Conservation (phyloP, 2,329 filamentous ascomycete species). For the Chaetomiaceae sp. region DNA sequence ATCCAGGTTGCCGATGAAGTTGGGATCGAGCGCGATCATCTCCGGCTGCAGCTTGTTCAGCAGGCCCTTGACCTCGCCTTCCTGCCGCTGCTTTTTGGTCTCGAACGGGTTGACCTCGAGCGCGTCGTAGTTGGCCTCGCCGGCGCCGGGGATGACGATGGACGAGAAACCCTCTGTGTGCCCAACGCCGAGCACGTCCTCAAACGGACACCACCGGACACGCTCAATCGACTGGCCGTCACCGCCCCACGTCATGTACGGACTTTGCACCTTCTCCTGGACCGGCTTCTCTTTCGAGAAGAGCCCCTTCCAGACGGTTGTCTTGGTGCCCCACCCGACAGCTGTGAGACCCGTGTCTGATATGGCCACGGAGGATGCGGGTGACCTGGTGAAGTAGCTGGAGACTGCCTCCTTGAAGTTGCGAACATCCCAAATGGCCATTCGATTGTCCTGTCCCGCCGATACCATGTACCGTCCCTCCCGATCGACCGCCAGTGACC, state of each 20-base stretch:
- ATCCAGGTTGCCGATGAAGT: conserved; percentile 85
- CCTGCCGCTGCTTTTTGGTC: conserved; percentile 84
- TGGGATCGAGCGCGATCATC: conserved; percentile 93
- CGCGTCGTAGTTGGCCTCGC: conserved; percentile 93
- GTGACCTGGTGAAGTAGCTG: conserved; percentile 76
- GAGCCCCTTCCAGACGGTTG: conserved; percentile 84
- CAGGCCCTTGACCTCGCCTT: conserved; percentile 80
- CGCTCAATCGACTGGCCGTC: conserved; percentile 76
- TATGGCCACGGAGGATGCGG: conserved; percentile 77
- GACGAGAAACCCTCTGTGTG: conserved; percentile 85
- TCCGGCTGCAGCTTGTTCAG: conserved; percentile 94
- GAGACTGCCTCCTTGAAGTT: conserved; percentile 84
- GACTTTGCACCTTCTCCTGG: conserved; percentile 75
- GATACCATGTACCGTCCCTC: conserved; percentile 95
- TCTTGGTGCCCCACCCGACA: conserved; percentile 83
- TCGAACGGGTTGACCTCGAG: conserved; percentile 94
- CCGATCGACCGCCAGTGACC: conserved; percentile 76
- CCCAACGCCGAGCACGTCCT: conserved; percentile 82
- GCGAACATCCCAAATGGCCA: conserved; percentile 93
- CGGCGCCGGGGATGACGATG: conserved; percentile 87
- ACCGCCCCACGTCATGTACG: conserved; percentile 90
- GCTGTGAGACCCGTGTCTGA: conserved; percentile 84
- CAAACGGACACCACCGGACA: conserved; percentile 87
- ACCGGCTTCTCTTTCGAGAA: conserved; percentile 67
- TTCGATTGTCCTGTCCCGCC: conserved; percentile 79